phyloP scores from a whole-genome alignment of 2,329 filamentous ascomycete genomes.

The Ascochyta clinopodiicola region DNA sequence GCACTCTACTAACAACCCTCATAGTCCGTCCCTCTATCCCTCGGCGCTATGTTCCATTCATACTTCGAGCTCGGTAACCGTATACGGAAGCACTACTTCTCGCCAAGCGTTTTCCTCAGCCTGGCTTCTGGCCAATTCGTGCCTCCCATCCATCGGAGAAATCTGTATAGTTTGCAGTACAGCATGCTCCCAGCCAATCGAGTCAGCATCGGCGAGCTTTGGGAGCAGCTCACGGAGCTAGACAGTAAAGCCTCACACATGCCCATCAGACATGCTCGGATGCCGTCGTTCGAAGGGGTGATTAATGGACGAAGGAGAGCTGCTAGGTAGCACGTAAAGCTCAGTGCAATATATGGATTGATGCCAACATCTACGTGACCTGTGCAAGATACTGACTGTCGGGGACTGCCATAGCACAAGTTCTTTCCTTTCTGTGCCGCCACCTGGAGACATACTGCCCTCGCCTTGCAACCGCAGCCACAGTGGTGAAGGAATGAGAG shows the following conservation, averaged over 20 bases:
- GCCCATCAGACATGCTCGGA: constrained; percentile 16
- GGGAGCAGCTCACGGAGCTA: constrained; percentile 65
- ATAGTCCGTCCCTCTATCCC: constrained; percentile 79
- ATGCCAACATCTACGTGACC: too few species aligned
- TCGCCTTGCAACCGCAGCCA: too few species aligned
- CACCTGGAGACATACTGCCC: too few species aligned
- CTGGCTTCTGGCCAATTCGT: constrained; percentile 91
- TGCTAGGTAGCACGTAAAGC: neutral
- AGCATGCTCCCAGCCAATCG: constrained; percentile 90
- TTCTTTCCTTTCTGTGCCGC: too few species aligned
- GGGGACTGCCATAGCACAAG: too few species aligned
- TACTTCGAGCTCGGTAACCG: constrained; percentile 95
- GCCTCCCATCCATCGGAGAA: constrained; percentile 91
- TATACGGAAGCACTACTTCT: constrained; percentile 93
- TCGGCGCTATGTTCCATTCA: constrained; percentile 94
- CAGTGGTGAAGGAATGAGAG: too few species aligned
- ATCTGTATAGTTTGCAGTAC: constrained; percentile 95
- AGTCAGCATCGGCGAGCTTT: constrained; percentile 83
- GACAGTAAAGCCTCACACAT: constrained; percentile 7
- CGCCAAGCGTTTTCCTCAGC: constrained; percentile 84
- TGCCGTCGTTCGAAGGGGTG: constrained; percentile 13
- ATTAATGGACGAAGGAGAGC: constrained; percentile 9
- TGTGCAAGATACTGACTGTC: too few species aligned
- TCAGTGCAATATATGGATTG: neutral
- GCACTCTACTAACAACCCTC: neutral